phyloP scores from a whole-genome alignment of 2,329 filamentous ascomycete genomes.

The Stagonosporopsis vannaccii region DNA sequence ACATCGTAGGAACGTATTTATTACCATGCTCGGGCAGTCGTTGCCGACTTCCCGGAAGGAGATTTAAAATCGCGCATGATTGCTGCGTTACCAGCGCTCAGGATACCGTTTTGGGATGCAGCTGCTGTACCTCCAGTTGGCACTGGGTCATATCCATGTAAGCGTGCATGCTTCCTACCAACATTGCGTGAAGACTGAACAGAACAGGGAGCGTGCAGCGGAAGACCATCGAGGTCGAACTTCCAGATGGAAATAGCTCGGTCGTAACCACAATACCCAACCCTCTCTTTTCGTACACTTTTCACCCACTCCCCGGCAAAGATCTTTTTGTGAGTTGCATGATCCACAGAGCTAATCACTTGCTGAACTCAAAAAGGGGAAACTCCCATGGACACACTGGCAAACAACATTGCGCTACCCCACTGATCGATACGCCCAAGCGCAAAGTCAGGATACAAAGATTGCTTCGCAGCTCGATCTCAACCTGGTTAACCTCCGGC shows the following conservation, averaged over 20 bases:
- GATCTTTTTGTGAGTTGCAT: constrained; percentile 13
- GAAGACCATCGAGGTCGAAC: constrained; percentile 34
- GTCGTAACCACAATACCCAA: constrained; percentile 45
- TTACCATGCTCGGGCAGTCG: constrained; percentile 47
- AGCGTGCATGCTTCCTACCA: neutral
- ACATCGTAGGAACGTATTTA: constrained; percentile 49
- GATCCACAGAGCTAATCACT: neutral
- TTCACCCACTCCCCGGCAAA: constrained; percentile 55
- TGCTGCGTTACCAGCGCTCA: constrained; percentile 46
- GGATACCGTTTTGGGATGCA: constrained; percentile 58
- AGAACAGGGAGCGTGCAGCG: constrained; percentile 40
- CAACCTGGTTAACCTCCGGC: constrained; percentile 64
- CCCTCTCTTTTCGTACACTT: constrained; percentile 53
- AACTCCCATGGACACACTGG: constrained; percentile 27
- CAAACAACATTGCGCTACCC: constrained; percentile 54
- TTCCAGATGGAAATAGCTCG: constrained; percentile 41
- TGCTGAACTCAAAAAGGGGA: constrained; percentile 12
- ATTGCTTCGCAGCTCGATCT: constrained; percentile 61
- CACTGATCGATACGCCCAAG: constrained; percentile 22
- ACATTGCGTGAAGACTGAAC: neutral
- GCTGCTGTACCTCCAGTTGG: constrained; percentile 47
- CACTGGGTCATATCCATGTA: constrained; percentile 44
- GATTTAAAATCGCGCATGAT: constrained; percentile 47
- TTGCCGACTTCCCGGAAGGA: constrained; percentile 50
- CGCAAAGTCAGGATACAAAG: constrained; percentile 32